phyloP scores from a whole-genome alignment of 2,329 filamentous ascomycete genomes.

The Ceratocystis colombiana region DNA sequence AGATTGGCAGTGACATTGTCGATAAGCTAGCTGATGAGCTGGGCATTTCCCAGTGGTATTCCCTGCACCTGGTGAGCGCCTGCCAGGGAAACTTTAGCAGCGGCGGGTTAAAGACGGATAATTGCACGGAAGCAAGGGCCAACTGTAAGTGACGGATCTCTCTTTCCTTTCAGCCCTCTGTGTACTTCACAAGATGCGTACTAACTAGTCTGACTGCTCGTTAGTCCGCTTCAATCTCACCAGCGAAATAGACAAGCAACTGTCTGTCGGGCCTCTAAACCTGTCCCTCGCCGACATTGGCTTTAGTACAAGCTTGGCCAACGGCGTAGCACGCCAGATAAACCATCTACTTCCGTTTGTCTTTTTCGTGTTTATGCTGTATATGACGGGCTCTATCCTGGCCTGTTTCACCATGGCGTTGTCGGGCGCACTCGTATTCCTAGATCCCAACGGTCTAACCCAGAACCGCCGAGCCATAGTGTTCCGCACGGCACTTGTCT shows the following conservation, averaged over 20 bases:
- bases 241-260: slow-evolving; percentile 38
- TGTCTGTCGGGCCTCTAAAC: slow-evolving; percentile 38
- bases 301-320: slow-evolving; percentile 32
- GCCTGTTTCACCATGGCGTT: slow-evolving; percentile 34
- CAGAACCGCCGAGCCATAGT: neutral
- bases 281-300: slow-evolving; percentile 40
- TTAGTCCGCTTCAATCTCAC: slow-evolving; percentile 40
- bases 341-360: slow-evolving; percentile 42
- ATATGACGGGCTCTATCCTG: slow-evolving; percentile 39
- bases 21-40: slow-evolving; percentile 37
- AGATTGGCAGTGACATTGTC: slow-evolving; percentile 34
- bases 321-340: slow-evolving; percentile 39
- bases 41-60: slow-evolving; percentile 44
- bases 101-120: slow-evolving; percentile 36
- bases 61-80: slow-evolving; percentile 40
- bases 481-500: slow-evolving; percentile 32
- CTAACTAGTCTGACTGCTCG: neutral
- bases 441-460: neutral
- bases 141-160: slow-evolving; percentile 32
- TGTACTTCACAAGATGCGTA: neutral
- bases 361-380: slow-evolving; percentile 41
- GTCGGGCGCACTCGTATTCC: slow-evolving; percentile 27
- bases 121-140: slow-evolving; percentile 37
- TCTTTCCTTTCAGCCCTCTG: neutral
- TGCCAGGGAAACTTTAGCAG: slow-evolving; percentile 41